Conservation (phyloP, 78 protist genomes). For the Speleostelium caveatum region DNA sequence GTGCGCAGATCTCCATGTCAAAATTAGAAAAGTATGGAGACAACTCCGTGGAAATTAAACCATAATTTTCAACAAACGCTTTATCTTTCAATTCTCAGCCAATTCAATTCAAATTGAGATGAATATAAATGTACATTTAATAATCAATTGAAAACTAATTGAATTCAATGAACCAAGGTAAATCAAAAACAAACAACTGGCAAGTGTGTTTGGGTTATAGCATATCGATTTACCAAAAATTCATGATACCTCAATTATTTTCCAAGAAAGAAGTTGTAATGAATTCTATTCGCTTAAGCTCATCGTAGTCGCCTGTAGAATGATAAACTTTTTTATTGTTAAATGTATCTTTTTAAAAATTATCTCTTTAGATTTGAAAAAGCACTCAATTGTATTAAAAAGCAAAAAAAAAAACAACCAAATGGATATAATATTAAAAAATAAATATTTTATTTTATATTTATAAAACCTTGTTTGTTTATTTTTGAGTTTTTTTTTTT, state of each 20-base stretch:
- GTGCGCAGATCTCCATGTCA: slow-evolving; percentile 35
- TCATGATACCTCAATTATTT: too few species aligned
- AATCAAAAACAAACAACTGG: not conserved
- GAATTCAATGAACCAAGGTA: not conserved
- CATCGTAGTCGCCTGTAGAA: slow-evolving; percentile 11
- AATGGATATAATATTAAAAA: too few species aligned
- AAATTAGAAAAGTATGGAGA: slow-evolving; percentile 30
- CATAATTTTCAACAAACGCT: not conserved
- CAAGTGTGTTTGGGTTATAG: not conserved
- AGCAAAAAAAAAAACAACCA: too few species aligned
- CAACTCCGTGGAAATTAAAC: slow-evolving; percentile 12
- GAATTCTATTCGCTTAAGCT: slow-evolving; percentile 25
- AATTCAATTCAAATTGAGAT: not conserved
- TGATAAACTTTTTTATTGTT: not conserved
- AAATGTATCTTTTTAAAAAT: too few species aligned
- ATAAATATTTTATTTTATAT: too few species aligned
- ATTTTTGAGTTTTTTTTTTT: slow-evolving; percentile 1
- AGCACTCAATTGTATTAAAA: too few species aligned
- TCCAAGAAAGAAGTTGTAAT: slow-evolving; percentile 7
- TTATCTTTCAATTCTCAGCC: not conserved
- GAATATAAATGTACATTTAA: not conserved
- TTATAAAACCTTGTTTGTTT: too few species aligned
- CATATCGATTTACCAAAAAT: not conserved
- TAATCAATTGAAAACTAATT: not conserved
- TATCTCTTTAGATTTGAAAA: too few species aligned